These are phyloP conservation scores for Trichosporon asahii DNA, from an alignment of 1,284 basidiomycete genomes.

Conservation along the genomic window DNA sequence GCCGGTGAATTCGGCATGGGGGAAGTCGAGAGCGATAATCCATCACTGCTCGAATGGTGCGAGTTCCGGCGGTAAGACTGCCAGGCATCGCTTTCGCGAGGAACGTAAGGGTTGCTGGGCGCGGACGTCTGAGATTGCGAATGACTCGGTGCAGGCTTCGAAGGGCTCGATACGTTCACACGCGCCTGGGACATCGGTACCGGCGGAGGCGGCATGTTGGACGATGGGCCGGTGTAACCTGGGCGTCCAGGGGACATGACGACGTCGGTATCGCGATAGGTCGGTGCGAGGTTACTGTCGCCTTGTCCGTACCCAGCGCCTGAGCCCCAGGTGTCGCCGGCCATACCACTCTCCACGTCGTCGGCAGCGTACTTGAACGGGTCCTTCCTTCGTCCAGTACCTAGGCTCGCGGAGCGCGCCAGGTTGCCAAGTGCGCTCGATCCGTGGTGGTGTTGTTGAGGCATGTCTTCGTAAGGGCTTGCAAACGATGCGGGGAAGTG, in stretches of 20 bases:
- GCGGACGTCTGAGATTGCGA: slow-evolving; percentile 7
- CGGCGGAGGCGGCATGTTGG: slow-evolving; percentile 20
- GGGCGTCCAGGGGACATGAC: slow-evolving; percentile 29
- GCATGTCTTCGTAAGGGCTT: slow-evolving; percentile 13
- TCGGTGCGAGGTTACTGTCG: slow-evolving; percentile 11
- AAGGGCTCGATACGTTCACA: slow-evolving; percentile 11
- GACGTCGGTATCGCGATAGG: slow-evolving; percentile 26
- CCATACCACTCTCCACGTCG: slow-evolving; percentile 50
- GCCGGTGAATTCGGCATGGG: slow-evolving; percentile 39
- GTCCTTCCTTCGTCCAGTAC: slow-evolving; percentile 44
- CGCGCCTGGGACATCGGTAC: slow-evolving; percentile 9
- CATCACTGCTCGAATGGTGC: slow-evolving; percentile 26
- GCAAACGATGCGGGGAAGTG: slow-evolving; percentile 26
- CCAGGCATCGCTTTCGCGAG: slow-evolving; percentile 24
- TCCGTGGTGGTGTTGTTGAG: slow-evolving; percentile 3
- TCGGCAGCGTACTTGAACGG: slow-evolving; percentile 49
- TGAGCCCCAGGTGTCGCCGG: slow-evolving; percentile 27
- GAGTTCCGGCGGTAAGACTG: slow-evolving; percentile 19
- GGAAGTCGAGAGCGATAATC: slow-evolving; percentile 34
- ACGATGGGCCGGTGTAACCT: slow-evolving; percentile 7
- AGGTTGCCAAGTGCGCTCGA: slow-evolving; percentile 35
- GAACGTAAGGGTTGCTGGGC: slow-evolving; percentile 39
- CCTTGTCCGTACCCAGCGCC: slow-evolving; percentile 2
- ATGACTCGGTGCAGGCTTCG: not conserved
- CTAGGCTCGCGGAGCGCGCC: slow-evolving; percentile 45